A percentile compares a stretch with the other conserved stretches of the same genome.
These are phyloP conservation scores for Pseudogymnoascus sp. DNA, from an alignment of 2,329 filamentous ascomycete genomes.

Conservation along the genomic window DNA sequence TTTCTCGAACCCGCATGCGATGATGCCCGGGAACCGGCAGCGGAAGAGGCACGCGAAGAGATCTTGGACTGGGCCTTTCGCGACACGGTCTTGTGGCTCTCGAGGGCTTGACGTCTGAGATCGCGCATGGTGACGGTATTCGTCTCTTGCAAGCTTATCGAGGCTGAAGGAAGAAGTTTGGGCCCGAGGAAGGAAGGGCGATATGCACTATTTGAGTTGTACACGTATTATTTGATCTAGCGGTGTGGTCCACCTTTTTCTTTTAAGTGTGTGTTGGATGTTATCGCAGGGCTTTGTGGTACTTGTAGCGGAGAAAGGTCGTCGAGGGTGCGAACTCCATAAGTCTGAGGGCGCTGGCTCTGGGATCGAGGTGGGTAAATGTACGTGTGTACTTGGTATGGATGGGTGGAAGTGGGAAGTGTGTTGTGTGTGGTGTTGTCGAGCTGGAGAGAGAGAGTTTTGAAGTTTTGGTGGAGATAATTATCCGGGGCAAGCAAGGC, in stretches of 20 bases:
- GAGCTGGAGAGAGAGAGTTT: background rate
- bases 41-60: constrained; percentile 39
- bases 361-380: background rate
- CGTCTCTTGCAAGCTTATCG: background rate
- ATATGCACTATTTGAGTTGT: background rate
- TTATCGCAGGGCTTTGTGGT: constrained; percentile 5
- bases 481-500: background rate
- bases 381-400: background rate
- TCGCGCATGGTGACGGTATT: constrained; percentile 27
- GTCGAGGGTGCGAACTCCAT: constrained; percentile 1
- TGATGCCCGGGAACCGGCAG: constrained; percentile 37
- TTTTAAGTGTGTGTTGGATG: background rate
- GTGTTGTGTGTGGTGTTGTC: background rate
- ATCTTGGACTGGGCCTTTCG: constrained; percentile 44
- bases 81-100: constrained; percentile 50
- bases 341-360: background rate
- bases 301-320: background rate
- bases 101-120: constrained; percentile 43
- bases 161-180: background rate
- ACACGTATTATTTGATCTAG: background rate
- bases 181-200: background rate
- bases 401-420: background rate
- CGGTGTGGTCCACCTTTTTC: constrained; percentile 1
- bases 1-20: constrained; percentile 40
- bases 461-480: background rate